Evolutionary conservation across 805 yeast genomes (phyloP), one percentile per base, ranked within the genome.

Genomic region (Vanderwaltozyma verrucispora): DNA sequence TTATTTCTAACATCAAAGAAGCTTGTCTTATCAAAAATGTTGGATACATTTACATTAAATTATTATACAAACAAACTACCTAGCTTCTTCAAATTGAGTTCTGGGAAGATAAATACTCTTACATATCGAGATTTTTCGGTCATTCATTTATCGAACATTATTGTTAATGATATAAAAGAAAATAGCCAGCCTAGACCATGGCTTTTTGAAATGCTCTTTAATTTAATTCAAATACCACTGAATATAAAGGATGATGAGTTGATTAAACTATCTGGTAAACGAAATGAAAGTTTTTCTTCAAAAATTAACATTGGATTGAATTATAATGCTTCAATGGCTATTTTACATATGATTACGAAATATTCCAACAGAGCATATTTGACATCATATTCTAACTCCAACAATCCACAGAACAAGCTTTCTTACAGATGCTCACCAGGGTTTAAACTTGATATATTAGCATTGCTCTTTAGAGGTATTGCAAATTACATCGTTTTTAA

Each of bases 61-160:
- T 63, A 65, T 37, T 74, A 72, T 48, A 51, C 63, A 7, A 68
- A 67, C 17, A 54, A 63, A 30, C 50, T 81, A n/a, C 87, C 87
- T 3, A 61, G 60, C 26, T 62, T 62, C 30, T 75, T 68, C 55
- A 72, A 69, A 46, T 47, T 67, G n/a, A 54, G 56, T 43, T 41
- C 51, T 46, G 46, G 64, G 54, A 35, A 50, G 44, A 39, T 73
- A 63, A 39, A 54, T n/a, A 54, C 55, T 16, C 48, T 67, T 9
- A 75, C 85, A 1, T 71, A 75, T 38, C 59, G 89, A 43, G 94
- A 82, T 54, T 79, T 78, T 39, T 38, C 77, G 7, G 64, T 80
- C 0, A 62, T 69, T 5, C 82, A 77, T 33, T 51, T 75, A 5
- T 68, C 76, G 32, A 60, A 60, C 18, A 48, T 72, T 26, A 46